These are phyloP conservation scores for Clarireedia hainanense DNA, from an alignment of 2,329 filamentous ascomycete genomes.

Conservation along the genomic window DNA sequence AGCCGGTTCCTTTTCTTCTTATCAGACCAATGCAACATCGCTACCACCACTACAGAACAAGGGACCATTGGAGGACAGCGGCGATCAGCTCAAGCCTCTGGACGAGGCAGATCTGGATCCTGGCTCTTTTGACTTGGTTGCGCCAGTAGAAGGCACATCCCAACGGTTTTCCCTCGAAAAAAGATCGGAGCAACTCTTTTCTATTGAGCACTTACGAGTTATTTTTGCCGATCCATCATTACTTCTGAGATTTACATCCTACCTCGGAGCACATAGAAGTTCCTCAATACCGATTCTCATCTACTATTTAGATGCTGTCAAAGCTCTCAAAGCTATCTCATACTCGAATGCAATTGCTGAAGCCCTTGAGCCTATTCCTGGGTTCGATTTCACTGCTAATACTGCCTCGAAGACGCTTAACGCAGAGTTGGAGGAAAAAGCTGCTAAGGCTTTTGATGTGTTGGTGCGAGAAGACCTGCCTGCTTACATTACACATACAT, in stretches of 20 bases:
- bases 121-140: constrained; percentile 45
- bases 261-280: constrained; percentile 51
- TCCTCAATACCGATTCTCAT: constrained; percentile 57
- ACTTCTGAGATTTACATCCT: constrained; percentile 59
- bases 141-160: constrained; percentile 31
- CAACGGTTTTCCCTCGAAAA: constrained; percentile 49
- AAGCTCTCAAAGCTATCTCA: constrained; percentile 61
- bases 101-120: constrained; percentile 42
- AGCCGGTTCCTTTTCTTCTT: constrained; percentile 19
- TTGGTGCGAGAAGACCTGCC: constrained; percentile 62
- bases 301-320: constrained; percentile 65
- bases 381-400: constrained; percentile 46
- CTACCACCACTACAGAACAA: constrained; percentile 25
- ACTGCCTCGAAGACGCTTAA: constrained; percentile 48
- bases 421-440: constrained; percentile 51
- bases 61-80: constrained; percentile 31
- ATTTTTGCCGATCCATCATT: constrained; percentile 59
- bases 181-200: constrained; percentile 59
- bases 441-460: constrained; percentile 54
- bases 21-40: constrained; percentile 24
- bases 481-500: constrained; percentile 62
- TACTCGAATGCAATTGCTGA: constrained; percentile 64
- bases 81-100: constrained; percentile 41
- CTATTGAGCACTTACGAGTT: constrained; percentile 52
- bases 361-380: constrained; percentile 48